Percentiles rank a stretch among this genome's conserved stretches.
Conservation (phyloP, 371 early-diverging fungal genomes). For the Saksenaea vasiformis region DNA sequence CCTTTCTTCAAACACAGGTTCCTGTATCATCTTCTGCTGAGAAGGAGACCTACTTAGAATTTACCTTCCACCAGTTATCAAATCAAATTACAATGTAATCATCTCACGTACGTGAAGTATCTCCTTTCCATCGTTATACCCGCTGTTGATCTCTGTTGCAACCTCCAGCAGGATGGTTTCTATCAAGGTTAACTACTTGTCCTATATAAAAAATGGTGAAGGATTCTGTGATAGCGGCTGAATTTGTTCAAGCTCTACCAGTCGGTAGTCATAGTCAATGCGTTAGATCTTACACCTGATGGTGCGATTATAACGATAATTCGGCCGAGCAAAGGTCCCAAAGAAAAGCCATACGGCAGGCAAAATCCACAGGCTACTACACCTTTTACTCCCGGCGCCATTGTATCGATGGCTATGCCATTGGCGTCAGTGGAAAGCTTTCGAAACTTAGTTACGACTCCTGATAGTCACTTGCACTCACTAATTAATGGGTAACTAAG, state of each 20-base stretch:
- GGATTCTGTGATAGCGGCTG: constrained; percentile 43
- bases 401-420: constrained; percentile 48
- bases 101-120: constrained; percentile 28
- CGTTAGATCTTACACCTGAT: constrained; percentile 29
- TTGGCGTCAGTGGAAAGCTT: constrained; percentile 18
- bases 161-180: constrained; percentile 31
- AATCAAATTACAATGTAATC: constrained; percentile 44
- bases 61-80: background rate
- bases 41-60: background rate
- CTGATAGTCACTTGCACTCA: constrained; percentile 33
- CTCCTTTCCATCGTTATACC: background rate
- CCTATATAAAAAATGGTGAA: constrained; percentile 45
- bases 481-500: constrained; percentile 39
- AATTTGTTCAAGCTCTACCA: constrained; percentile 46
- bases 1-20: constrained; percentile 11
- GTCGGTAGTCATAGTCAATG: constrained; percentile 29
- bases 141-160: background rate
- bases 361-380: constrained; percentile 1
- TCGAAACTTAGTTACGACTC: constrained; percentile 21
- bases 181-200: constrained; percentile 44
- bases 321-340: constrained; percentile 5
- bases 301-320: constrained; percentile 47
- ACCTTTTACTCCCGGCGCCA: constrained; percentile 14
- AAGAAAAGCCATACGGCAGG: background rate
- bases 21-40: background rate